Percentiles rank a stretch among this genome's conserved stretches.
Evolutionary conservation across 371 early-diverging fungal genomes (phyloP).

Genomic region (Blakeslea trispora): DNA sequence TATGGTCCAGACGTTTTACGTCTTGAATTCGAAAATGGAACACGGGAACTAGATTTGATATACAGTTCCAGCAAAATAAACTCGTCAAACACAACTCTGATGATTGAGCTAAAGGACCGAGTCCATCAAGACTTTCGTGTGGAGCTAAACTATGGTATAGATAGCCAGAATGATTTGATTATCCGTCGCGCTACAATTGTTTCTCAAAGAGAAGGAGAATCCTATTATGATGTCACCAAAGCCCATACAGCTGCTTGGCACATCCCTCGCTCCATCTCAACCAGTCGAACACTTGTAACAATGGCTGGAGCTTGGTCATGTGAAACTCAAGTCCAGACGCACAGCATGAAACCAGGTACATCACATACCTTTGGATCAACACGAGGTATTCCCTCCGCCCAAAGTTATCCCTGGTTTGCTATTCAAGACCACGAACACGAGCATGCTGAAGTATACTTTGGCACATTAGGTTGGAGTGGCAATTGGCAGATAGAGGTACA

Average conservation of each 20-base stretch:
- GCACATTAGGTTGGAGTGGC: constrained; percentile 47
- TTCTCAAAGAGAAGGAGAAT: background rate
- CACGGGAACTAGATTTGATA: constrained; percentile 34
- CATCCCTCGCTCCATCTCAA: constrained; percentile 19
- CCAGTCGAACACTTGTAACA: constrained; percentile 30
- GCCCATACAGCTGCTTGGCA: constrained; percentile 44
- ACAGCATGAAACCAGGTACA: constrained; percentile 28
- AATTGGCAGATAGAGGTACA: constrained; percentile 38
- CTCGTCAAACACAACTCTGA: constrained; percentile 5
- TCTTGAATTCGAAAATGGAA: constrained; percentile 27
- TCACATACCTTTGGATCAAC: constrained; percentile 27
- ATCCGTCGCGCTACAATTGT: constrained; percentile 16
- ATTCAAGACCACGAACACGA: constrained; percentile 26
- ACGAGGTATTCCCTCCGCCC: constrained; percentile 40
- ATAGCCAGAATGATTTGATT: constrained; percentile 35
- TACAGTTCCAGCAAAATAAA: constrained; percentile 8
- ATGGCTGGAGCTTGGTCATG: constrained; percentile 43
- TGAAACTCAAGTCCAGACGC: constrained; percentile 36
- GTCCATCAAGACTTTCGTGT: constrained; percentile 21
- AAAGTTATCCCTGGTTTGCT: constrained; percentile 47
- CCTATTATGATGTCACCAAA: constrained; percentile 10
- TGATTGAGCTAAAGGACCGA: constrained; percentile 21
- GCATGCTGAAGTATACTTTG: constrained; percentile 34
- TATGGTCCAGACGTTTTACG: constrained; percentile 34
- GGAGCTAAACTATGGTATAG: constrained; percentile 30